These are phyloP conservation scores for Datura wrightii DNA, from an alignment of 257 asterid species.

Conservation along the genomic window DNA sequence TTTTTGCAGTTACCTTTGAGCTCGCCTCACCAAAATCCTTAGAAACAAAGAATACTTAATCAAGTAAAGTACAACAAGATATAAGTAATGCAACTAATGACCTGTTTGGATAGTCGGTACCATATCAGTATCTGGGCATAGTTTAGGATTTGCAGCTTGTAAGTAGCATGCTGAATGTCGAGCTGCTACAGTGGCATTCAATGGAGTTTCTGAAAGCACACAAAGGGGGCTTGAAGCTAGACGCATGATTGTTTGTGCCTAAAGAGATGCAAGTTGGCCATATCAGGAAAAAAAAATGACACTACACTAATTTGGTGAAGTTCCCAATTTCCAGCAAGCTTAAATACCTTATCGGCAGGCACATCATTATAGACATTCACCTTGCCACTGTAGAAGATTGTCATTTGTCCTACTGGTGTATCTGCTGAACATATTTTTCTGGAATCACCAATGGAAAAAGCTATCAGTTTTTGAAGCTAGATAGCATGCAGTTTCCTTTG, in stretches of 20 bases:
- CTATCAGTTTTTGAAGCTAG: conserved; percentile 26
- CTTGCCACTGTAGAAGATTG: conserved; percentile 88
- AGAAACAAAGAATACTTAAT: conserved; percentile 6
- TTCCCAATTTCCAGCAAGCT: conserved; percentile 25
- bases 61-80: conserved; percentile 9
- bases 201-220: conserved; percentile 57
- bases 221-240: conserved; percentile 76
- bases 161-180: conserved; percentile 57
- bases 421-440: conserved; percentile 57
- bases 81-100: conserved; percentile 36
- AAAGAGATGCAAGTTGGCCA: conserved; percentile 35
- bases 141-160: conserved; percentile 48
- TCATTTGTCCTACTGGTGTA: conserved; percentile 75
- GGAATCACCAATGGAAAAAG: conserved; percentile 26
- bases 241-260: conserved; percentile 77
- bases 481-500: not conserved
- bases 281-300: conserved; percentile 32
- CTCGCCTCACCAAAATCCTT: not conserved
- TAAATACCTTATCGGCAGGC: conserved; percentile 80
- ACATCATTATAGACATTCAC: conserved; percentile 90
- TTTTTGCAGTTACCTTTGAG: conserved; percentile 15
- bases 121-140: conserved; percentile 52
- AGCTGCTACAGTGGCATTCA: conserved; percentile 48
- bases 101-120: conserved; percentile 70
- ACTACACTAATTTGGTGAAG: conserved; percentile 2